These are phyloP conservation scores for Camelina hispida DNA, from an alignment of 345 rosid genomes.

Conservation along the genomic window DNA sequence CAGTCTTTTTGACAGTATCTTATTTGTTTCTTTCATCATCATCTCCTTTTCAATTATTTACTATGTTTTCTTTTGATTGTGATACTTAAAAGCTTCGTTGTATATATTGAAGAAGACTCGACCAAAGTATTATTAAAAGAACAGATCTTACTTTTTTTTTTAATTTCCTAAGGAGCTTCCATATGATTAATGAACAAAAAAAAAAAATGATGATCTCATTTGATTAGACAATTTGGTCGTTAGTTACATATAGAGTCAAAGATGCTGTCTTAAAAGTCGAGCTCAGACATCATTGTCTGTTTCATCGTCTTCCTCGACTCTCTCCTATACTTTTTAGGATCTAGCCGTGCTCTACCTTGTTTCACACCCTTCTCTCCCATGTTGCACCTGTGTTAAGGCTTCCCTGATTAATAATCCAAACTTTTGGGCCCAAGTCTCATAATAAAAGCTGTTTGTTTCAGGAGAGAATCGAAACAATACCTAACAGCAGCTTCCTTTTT, in stretches of 20 bases:
- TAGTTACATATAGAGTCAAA: constrained; percentile 45
- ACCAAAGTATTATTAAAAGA: neutral
- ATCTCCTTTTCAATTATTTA: neutral
- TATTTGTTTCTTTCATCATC: neutral
- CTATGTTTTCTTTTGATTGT: neutral
- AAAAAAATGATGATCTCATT: too few species aligned
- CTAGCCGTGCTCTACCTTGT: constrained; percentile 77
- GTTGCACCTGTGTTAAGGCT: constrained; percentile 57
- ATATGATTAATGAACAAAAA: neutral
- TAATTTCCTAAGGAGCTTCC: neutral
- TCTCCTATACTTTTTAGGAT: constrained; percentile 78
- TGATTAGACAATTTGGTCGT: constrained; percentile 50
- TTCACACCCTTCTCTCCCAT: constrained; percentile 70
- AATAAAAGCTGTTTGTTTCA: neutral
- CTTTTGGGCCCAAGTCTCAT: neutral
- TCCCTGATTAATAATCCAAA: neutral
- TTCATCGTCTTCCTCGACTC: constrained; percentile 74
- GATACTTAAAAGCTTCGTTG: neutral
- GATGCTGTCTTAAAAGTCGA: constrained; percentile 53
- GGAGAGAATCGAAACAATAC: constrained; percentile 43
- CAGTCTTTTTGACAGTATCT: neutral
- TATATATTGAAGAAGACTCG: neutral
- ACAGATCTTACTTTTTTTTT: neutral
- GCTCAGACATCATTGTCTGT: constrained; percentile 62
- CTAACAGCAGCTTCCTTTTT: constrained; percentile 86